Conservation (phyloP, 306 rosid genomes). For the Dryas alaskensis region DNA sequence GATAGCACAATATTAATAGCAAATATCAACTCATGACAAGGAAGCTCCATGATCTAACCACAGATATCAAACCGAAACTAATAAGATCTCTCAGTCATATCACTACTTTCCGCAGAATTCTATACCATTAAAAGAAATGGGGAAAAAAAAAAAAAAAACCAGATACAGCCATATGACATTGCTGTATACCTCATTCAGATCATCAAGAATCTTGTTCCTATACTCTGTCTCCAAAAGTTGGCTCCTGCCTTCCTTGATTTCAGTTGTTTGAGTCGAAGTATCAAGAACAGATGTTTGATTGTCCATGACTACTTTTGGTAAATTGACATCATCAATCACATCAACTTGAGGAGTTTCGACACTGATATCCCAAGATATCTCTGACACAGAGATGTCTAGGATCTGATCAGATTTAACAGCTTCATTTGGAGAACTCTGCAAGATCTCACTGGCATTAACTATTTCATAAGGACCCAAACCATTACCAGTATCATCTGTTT, state of each 20-base stretch:
- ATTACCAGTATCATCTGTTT: constrained; percentile 66
- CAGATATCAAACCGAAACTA: constrained; percentile 20
- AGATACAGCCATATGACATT: neutral
- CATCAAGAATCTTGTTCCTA: constrained; percentile 88
- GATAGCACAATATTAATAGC: constrained; percentile 30
- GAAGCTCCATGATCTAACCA: constrained; percentile 4
- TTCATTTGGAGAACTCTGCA: constrained; percentile 47
- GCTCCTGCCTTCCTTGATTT: constrained; percentile 63
- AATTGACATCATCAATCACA: constrained; percentile 55
- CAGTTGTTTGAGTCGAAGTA: constrained; percentile 39
- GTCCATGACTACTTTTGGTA: constrained; percentile 39
- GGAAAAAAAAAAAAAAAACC: neutral
- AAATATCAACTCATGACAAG: constrained; percentile 15
- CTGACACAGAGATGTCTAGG: constrained; percentile 40
- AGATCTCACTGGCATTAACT: constrained; percentile 64
- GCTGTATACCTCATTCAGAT: constrained; percentile 72
- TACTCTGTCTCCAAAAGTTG: constrained; percentile 81
- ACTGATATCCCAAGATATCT: constrained; percentile 81
- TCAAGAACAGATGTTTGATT: constrained; percentile 45
- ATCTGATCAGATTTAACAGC: constrained; percentile 42
- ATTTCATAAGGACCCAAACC: constrained; percentile 95
- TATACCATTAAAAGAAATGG: neutral
- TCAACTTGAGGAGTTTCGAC: constrained; percentile 80
- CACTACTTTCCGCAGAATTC: constrained; percentile 16
- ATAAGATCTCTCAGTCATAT: constrained; percentile 7